Conservation (phyloP, 305 asterid species). For the Fraxinus paxiana region DNA sequence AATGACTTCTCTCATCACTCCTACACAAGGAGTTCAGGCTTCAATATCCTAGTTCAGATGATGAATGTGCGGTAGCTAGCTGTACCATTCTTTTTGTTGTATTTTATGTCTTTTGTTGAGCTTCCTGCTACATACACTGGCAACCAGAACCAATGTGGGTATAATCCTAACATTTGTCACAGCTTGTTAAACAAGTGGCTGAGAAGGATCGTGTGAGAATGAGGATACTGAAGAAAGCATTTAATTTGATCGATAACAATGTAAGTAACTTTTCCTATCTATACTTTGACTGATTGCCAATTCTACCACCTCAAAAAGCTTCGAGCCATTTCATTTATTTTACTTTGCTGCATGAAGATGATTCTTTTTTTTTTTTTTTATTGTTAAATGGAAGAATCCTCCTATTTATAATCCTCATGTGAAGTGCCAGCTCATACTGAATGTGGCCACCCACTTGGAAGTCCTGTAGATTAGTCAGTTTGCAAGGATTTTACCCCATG, state of each 20-base stretch:
- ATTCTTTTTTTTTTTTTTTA: background rate
- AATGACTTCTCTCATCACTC: background rate
- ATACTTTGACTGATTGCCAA: background rate
- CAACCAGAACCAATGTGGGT: background rate
- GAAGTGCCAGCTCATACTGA: background rate
- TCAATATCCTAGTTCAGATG: background rate
- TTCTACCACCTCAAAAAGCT: conserved; percentile 13
- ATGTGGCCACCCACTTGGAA: background rate
- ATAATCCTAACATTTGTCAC: conserved; percentile 23
- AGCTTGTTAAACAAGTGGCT: conserved; percentile 92
- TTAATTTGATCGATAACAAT: conserved; percentile 54
- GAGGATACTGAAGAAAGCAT: conserved; percentile 80
- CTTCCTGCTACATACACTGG: background rate
- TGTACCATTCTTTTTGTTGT: conserved; percentile 1
- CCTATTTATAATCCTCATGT: background rate
- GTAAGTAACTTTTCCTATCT: conserved; percentile 45
- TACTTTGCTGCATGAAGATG: background rate
- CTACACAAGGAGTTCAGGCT: background rate
- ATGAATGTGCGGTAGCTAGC: conserved; percentile 3
- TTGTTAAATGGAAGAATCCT: conserved; percentile 9
- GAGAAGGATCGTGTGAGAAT: conserved; percentile 66
- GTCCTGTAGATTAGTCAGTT: background rate
- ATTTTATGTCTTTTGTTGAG: background rate
- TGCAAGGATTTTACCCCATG: background rate
- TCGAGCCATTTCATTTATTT: conserved; percentile 19